Evolutionary conservation across 2,329 filamentous ascomycete species (phyloP), one percentile per base, ranked within the genome.

Genomic region (Chaetomium globosum): DNA sequence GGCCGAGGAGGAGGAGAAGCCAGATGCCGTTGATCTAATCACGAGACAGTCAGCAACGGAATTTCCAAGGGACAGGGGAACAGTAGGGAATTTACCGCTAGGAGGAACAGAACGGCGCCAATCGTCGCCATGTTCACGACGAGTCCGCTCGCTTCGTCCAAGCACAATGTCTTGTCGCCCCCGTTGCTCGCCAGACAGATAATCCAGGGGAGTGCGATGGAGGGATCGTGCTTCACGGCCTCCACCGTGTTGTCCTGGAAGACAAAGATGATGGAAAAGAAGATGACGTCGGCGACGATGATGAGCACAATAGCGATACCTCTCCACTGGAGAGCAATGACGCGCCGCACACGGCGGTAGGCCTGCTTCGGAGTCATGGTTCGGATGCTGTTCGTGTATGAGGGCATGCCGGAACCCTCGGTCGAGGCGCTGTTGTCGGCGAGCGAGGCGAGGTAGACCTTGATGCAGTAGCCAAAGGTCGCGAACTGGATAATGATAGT

Each of bases 251-350:
- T 89, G 77, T 96, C 91, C 74, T 97, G 85, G 75, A 92, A 91
- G 57, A 98, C 89, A 75, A 98, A 98, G 62, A 97, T 85, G 54
- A 97, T 82, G 1, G 93, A 89, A 78, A 98, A 97, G 82, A 97
- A 97, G 73, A 97, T 88, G 68, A 98, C 92, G 75, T 98, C 93
- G 66, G 87, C 85, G 65, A 97, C 85, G 71, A 98, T 96, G 75
- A 97, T 89, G 60, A 96, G 81, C 16, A 97, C 93, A 67, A 98
- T 91, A 52, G 88, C 86, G 66, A 97, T 94, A 53, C 93, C 94
- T 71, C 94, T 87, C 95, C 95, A 99, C 77, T 99, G 95, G 4
- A 98, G 85, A 75, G 91, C 87, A 46, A 99, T 85, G 21, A 98
- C 93, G 70, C 93, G 89, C 69, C 88, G 88, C 46, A 99, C 86